A percentile compares a stretch with the other conserved stretches of the same genome.
These are phyloP conservation scores for Darksidea phi DNA, from an alignment of 495 filamentous ascomycete genomes.

Conservation along the genomic window DNA sequence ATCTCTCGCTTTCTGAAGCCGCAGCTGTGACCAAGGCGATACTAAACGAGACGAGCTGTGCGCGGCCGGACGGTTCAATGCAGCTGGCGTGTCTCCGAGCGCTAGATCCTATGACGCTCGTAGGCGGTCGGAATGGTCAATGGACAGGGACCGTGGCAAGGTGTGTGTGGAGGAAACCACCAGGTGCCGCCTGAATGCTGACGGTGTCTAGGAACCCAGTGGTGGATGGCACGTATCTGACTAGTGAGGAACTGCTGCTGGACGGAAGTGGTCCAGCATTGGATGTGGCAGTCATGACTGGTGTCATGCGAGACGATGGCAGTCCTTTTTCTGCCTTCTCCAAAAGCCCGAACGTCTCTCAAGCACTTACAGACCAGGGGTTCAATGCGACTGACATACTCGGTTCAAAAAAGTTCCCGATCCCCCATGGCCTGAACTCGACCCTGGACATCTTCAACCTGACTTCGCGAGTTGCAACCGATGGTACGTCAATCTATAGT, in stretches of 20 bases:
- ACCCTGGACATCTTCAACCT: constrained; percentile 50
- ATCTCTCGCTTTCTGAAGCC: constrained; percentile 51
- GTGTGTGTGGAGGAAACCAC: constrained; percentile 38
- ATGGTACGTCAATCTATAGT: constrained; percentile 27
- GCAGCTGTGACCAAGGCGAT: constrained; percentile 45
- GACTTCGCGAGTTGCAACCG: constrained; percentile 48
- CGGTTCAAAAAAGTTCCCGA: constrained; percentile 24
- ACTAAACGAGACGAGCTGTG: constrained; percentile 45
- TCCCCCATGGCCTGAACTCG: constrained; percentile 38
- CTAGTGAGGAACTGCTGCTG: constrained; percentile 30
- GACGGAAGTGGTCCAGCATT: not conserved
- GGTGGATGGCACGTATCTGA: constrained; percentile 49
- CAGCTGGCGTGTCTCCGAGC: constrained; percentile 50
- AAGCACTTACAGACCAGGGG: constrained; percentile 35
- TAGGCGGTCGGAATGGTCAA: constrained; percentile 8
- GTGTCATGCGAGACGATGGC: constrained; percentile 53
- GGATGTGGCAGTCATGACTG: constrained; percentile 34
- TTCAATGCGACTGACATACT: constrained; percentile 45
- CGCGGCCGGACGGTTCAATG: constrained; percentile 39
- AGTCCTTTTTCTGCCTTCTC: constrained; percentile 50
- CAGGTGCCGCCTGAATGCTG: constrained; percentile 40
- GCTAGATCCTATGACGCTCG: constrained; percentile 42
- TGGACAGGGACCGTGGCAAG: constrained; percentile 3
- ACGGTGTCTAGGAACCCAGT: constrained; percentile 19
- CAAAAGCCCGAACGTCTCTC: constrained; percentile 43